Conservation (phyloP, 225 moss, liverwort and hornwort species). For the Rhytidiadelphus loreus region DNA sequence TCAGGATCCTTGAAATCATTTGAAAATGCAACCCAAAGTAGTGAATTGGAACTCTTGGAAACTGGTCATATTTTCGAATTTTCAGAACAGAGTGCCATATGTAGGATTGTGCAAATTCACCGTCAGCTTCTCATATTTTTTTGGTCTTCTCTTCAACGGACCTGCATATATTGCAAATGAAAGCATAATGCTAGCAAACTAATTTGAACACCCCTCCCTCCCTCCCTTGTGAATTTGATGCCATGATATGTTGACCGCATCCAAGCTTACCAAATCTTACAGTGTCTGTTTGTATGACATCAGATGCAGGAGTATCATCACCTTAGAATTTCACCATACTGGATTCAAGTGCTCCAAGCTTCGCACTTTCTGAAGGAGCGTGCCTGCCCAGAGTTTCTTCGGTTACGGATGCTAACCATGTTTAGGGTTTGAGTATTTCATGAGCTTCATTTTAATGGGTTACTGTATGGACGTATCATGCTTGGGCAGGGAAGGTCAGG, state of each 20-base stretch:
- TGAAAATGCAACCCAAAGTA: background rate
- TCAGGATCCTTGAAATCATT: background rate
- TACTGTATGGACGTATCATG: background rate
- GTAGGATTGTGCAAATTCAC: background rate
- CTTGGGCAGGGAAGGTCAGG: background rate
- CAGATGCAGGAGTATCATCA: background rate
- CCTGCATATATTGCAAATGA: background rate
- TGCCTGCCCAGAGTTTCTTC: background rate
- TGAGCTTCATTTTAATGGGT: background rate
- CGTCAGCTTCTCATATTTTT: background rate
- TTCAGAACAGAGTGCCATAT: background rate
- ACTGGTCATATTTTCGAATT: background rate
- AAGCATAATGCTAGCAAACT: background rate
- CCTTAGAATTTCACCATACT: background rate
- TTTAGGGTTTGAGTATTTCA: conserved; percentile 13
- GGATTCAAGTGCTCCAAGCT: background rate
- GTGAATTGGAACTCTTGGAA: background rate
- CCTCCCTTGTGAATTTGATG: background rate
- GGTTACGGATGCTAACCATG: background rate
- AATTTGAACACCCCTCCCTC: background rate
- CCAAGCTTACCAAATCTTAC: background rate
- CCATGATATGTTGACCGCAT: background rate
- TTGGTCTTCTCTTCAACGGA: background rate
- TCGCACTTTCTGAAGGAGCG: background rate
- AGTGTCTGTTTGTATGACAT: background rate